These are phyloP conservation scores for Rhizoclosmatium globosum DNA, from an alignment of 192 early-diverging fungal genomes.

Conservation along the genomic window DNA sequence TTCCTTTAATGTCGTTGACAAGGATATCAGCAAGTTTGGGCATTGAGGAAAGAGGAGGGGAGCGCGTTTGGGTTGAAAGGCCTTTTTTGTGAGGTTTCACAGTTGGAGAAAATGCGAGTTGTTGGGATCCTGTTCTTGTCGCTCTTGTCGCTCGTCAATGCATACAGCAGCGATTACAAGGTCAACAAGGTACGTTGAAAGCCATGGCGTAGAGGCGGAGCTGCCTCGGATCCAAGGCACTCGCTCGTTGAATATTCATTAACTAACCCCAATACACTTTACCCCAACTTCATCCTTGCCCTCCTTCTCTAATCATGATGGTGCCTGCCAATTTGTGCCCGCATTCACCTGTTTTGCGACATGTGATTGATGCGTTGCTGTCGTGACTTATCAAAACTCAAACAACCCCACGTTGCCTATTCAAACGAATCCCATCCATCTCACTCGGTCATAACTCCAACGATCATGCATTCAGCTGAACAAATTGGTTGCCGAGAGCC, in stretches of 20 bases:
- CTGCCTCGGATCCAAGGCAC: too few relatives aligned
- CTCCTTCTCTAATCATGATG: too few relatives aligned
- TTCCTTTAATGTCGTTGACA: background rate
- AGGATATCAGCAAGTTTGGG: too few relatives aligned
- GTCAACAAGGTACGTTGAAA: slow-evolving; percentile 24
- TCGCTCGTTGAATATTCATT: too few relatives aligned
- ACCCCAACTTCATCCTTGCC: too few relatives aligned
- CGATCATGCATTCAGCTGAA: slow-evolving; percentile 24
- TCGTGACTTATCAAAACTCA: too few relatives aligned
- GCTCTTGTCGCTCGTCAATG: background rate
- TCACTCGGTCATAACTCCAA: background rate
- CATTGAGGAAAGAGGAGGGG: too few relatives aligned
- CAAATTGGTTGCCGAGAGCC: slow-evolving; percentile 1
- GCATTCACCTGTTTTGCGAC: background rate
- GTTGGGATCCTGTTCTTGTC: background rate
- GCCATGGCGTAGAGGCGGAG: too few relatives aligned
- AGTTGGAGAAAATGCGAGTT: background rate
- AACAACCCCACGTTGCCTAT: background rate
- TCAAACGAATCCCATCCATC: background rate
- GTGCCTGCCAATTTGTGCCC: too few relatives aligned
- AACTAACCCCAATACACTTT: too few relatives aligned
- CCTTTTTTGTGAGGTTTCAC: background rate
- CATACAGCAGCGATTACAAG: slow-evolving; percentile 25
- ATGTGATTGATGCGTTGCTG: background rate
- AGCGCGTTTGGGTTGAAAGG: background rate